Percentiles rank a stretch among this genome's conserved stretches.
Conservation (phyloP, 2,329 filamentous ascomycete species). For the Stemphylium lycopersici region DNA sequence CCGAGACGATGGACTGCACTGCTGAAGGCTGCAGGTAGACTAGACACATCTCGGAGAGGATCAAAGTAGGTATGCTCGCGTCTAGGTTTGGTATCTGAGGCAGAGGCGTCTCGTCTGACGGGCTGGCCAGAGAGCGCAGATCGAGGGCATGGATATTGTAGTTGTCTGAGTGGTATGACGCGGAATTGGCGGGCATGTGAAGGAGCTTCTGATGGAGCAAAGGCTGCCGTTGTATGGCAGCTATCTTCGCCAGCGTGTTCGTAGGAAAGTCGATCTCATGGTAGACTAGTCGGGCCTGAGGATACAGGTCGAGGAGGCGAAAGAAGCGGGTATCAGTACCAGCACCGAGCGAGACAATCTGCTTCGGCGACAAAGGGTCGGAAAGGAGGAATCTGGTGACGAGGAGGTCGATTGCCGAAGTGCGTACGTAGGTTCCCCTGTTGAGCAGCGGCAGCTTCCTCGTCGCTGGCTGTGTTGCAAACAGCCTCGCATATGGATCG, state of each 20-base stretch:
- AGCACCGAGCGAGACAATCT: constrained; percentile 91
- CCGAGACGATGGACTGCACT: constrained; percentile 66
- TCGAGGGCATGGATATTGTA: constrained; percentile 67
- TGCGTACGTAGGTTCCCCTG: constrained; percentile 92
- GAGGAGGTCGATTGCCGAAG: constrained; percentile 78
- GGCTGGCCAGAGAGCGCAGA: constrained; percentile 63
- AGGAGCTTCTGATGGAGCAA: constrained; percentile 37
- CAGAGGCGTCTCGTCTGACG: constrained; percentile 24
- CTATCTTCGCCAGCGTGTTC: constrained; percentile 72
- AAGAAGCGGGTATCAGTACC: constrained; percentile 92
- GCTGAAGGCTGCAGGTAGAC: constrained; percentile 77
- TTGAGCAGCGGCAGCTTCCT: constrained; percentile 91
- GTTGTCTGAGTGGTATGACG: constrained; percentile 56
- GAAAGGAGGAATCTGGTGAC: constrained; percentile 71
- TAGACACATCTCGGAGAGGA: constrained; percentile 94
- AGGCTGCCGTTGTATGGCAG: constrained; percentile 43
- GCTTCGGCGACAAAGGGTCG: constrained; percentile 56
- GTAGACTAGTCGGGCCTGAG: constrained; percentile 66
- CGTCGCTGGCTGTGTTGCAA: constrained; percentile 64
- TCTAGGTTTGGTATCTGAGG: constrained; percentile 54
- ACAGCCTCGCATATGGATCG: constrained; percentile 76
- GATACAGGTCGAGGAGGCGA: constrained; percentile 65
- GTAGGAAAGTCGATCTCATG: constrained; percentile 90
- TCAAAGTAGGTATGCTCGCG: constrained; percentile 72
- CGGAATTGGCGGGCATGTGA: constrained; percentile 31